These are phyloP conservation scores for Alternaria burnsii DNA, from an alignment of 2,329 filamentous ascomycete species.

Conservation along the genomic window DNA sequence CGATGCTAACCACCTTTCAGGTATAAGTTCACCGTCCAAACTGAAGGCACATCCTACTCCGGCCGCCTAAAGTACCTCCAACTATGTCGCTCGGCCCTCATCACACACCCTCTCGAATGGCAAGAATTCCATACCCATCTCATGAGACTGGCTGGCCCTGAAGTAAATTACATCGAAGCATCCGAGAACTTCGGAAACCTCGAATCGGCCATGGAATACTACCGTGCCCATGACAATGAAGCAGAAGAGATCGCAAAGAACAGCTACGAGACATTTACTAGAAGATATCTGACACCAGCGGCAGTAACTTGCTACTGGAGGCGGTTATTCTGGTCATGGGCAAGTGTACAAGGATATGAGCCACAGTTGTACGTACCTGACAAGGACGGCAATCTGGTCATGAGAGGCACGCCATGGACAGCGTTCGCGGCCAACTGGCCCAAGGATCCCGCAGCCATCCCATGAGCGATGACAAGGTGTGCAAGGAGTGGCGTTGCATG, in stretches of 20 bases:
- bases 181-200: conserved; percentile 43
- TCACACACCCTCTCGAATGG: conserved; percentile 46
- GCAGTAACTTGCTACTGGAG: conserved; percentile 49
- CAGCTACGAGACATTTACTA: conserved; percentile 43
- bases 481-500: conserved; percentile 21
- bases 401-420: conserved; percentile 46
- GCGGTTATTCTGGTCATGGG: conserved; percentile 42
- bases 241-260: conserved; percentile 42
- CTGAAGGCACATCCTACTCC: conserved; percentile 64
- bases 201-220: conserved; percentile 46
- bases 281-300: conserved; percentile 44
- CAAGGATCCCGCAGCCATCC: conserved; percentile 40
- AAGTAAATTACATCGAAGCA: conserved; percentile 46
- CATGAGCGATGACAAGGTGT: conserved; percentile 22
- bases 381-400: conserved; percentile 35
- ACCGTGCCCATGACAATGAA: conserved; percentile 36
- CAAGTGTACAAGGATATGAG: conserved; percentile 42
- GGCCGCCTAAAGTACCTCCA: conserved; percentile 63
- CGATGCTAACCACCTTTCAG: conserved; percentile 25
- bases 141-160: conserved; percentile 40
- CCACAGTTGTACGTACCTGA: conserved; percentile 39
- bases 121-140: conserved; percentile 49
- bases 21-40: conserved; percentile 64
- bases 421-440: conserved; percentile 48
- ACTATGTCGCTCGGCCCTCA: conserved; percentile 54